phyloP scores from a whole-genome alignment of 139 green algal species.

The Raphidocelis subcapitata region DNA sequence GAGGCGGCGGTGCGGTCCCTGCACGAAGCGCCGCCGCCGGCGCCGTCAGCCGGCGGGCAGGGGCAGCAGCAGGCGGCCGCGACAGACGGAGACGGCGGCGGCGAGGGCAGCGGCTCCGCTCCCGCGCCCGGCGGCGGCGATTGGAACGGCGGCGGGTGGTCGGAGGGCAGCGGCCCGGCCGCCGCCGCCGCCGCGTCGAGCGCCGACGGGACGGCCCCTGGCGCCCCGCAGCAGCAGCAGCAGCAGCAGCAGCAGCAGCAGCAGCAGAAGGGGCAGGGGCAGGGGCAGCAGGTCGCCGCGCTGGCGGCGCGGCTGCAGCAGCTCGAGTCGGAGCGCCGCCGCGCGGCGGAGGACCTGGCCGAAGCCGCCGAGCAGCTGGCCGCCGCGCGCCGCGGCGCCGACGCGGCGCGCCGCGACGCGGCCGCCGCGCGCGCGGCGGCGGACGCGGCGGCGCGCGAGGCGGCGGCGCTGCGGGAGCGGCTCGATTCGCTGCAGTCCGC shows the following conservation, averaged over 20 bases:
- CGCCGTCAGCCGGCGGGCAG: not conserved
- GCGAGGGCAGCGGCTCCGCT: too few species aligned
- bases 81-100: too few species aligned
- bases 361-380: not conserved
- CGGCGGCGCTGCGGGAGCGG: not conserved
- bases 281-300: not conserved
- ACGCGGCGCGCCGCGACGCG: not conserved
- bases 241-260: not conserved
- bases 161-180: too few species aligned
- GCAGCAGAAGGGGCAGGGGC: not conserved
- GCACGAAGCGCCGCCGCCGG: not conserved
- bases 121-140: too few species aligned
- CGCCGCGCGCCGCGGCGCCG: not conserved
- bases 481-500: too few species aligned
- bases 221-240: not conserved
- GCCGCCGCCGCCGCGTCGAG: not conserved
- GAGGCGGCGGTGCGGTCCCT: not conserved
- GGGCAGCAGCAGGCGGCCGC: not conserved
- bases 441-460: not conserved
- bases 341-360: not conserved
- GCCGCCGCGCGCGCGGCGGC: too few species aligned
- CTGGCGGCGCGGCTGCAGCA: slow-evolving; percentile 7
- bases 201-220: not conserved
- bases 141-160: too few species aligned
- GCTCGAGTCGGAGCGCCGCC: slow-evolving; percentile 12